These are phyloP conservation scores for Fraxinus sp. DNA, from an alignment of 305 asterid genomes.

Conservation along the genomic window DNA sequence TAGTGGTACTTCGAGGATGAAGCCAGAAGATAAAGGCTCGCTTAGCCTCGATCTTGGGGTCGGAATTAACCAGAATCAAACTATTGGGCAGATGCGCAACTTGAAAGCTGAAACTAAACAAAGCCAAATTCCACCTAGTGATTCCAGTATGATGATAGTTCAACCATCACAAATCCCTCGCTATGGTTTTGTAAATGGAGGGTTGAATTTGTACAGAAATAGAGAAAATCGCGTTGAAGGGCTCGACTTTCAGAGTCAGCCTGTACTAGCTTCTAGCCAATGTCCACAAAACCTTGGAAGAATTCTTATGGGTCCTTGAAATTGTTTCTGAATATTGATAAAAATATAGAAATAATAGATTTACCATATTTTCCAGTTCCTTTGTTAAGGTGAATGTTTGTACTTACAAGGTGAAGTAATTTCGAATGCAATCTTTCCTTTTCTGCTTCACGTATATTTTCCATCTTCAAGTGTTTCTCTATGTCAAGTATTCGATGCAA, in stretches of 20 bases:
- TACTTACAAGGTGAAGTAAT: conserved; percentile 22
- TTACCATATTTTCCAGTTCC: conserved; percentile 25
- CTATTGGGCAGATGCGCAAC: conserved; percentile 31
- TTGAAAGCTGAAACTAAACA: conserved; percentile 36
- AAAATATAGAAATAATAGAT: conserved; percentile 29
- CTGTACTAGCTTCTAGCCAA: conserved; percentile 59
- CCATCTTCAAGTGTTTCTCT: neutral
- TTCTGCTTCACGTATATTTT: neutral
- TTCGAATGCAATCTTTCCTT: conserved; percentile 11
- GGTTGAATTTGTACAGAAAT: conserved; percentile 54
- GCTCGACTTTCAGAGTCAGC: conserved; percentile 53
- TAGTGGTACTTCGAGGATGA: conserved; percentile 37
- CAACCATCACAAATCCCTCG: conserved; percentile 46
- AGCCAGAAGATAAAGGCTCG: conserved; percentile 48
- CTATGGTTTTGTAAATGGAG: conserved; percentile 62
- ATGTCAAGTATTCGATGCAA: neutral
- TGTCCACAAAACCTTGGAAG: conserved; percentile 72
- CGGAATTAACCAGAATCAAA: conserved; percentile 53
- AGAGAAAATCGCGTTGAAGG: conserved; percentile 52
- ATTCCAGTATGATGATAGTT: conserved; percentile 42
- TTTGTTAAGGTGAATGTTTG: conserved; percentile 21
- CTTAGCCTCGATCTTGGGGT: conserved; percentile 87
- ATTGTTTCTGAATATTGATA: conserved; percentile 25
- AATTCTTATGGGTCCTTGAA: conserved; percentile 71
- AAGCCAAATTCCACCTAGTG: conserved; percentile 31